phyloP scores from a whole-genome alignment of 2,329 filamentous ascomycete species.

The Shiraia bambusicola region DNA sequence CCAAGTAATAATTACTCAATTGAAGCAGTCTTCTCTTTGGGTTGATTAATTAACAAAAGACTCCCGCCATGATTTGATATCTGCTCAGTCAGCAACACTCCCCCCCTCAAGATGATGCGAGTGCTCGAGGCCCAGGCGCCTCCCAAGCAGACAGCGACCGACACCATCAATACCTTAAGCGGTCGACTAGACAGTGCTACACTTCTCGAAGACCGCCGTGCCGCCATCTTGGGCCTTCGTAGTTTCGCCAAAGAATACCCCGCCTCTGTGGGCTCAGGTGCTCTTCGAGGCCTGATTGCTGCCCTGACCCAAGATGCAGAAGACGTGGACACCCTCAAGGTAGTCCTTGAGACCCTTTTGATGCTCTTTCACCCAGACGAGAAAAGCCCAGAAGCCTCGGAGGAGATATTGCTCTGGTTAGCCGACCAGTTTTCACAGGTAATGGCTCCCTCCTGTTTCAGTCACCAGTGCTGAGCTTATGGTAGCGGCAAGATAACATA shows the following conservation, averaged over 20 bases:
- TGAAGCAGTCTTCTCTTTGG: constrained; percentile 1
- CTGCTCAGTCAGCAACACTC: constrained; percentile 1
- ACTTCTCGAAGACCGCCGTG: constrained; percentile 88
- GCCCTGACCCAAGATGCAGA: constrained; percentile 84
- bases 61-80: constrained; percentile 23
- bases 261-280: constrained; percentile 90
- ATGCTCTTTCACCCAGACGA: constrained; percentile 80
- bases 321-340: constrained; percentile 94
- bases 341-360: constrained; percentile 89
- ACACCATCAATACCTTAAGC: constrained; percentile 89
- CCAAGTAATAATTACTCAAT: too few species aligned
- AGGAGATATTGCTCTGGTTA: constrained; percentile 93
- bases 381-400: constrained; percentile 78
- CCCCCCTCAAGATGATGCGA: constrained; percentile 46
- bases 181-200: constrained; percentile 85
- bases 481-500: constrained; percentile 88
- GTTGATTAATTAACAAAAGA: not conserved
- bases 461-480: constrained; percentile 53
- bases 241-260: constrained; percentile 97
- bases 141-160: constrained; percentile 91
- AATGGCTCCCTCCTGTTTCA: constrained; percentile 28
- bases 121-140: constrained; percentile 73
- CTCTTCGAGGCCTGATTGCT: constrained; percentile 83
- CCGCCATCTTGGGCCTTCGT: constrained; percentile 86
- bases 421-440: constrained; percentile 97